Percentiles rank a stretch among this genome's conserved stretches.
phyloP scores from a whole-genome alignment of 306 rosid genomes.

The Comarum palustre region DNA sequence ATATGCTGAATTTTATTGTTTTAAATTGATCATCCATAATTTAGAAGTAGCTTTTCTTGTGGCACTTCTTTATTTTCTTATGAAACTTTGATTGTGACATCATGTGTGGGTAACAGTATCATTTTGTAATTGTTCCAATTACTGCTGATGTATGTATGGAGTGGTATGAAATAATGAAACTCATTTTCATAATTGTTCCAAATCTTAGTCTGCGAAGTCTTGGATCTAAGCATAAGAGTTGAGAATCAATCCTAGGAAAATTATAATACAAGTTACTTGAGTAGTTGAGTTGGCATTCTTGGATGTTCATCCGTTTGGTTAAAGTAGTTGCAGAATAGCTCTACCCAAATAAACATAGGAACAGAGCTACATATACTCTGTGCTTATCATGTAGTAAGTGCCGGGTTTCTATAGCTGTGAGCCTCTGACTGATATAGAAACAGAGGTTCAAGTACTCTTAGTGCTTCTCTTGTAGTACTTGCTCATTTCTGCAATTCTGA shows the following conservation, averaged over 20 bases:
- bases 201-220: neutral
- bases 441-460: neutral
- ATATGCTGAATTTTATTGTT: neutral
- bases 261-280: neutral
- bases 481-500: neutral
- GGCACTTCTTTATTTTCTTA: neutral
- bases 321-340: neutral
- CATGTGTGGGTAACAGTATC: conserved; percentile 53
- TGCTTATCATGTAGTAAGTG: neutral
- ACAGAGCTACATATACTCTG: neutral
- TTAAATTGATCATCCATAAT: neutral
- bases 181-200: neutral
- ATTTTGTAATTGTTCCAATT: conserved; percentile 57
- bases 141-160: conserved; percentile 51
- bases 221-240: neutral
- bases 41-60: neutral
- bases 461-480: neutral
- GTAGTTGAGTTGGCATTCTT: neutral
- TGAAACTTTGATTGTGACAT: conserved; percentile 7
- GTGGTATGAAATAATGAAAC: conserved; percentile 31
- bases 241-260: neutral
- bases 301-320: neutral
- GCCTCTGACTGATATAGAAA: neutral
- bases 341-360: neutral
- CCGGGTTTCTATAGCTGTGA: neutral